These are phyloP conservation scores for Euphorbia schlechtendalii DNA, from an alignment of 441 rosid genomes.

Conservation along the genomic window DNA sequence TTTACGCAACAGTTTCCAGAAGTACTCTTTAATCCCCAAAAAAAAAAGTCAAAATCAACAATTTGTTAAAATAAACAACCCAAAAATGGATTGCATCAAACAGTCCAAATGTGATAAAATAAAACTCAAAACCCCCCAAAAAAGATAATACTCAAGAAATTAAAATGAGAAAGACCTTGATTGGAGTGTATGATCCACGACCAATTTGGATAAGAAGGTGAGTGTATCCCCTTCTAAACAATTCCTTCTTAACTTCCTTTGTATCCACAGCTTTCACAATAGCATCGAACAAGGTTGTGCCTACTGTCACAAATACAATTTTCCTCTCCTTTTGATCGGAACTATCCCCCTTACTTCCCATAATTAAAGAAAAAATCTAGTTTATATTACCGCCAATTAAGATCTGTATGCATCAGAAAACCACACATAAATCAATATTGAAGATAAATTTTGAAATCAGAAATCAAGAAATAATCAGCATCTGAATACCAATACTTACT, in stretches of 20 bases:
- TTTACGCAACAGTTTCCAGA: neutral
- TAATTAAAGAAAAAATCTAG: conserved; percentile 3
- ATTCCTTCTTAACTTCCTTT: conserved; percentile 42
- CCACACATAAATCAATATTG: neutral
- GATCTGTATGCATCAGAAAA: neutral
- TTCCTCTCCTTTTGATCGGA: conserved; percentile 27
- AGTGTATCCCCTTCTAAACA: conserved; percentile 57
- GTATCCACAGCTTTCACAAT: conserved; percentile 58
- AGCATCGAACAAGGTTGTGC: conserved; percentile 79
- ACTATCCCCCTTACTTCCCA: conserved; percentile 29
- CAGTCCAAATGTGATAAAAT: conserved; percentile 1
- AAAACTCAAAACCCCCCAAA: neutral
- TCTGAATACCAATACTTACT: neutral
- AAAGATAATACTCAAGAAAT: neutral
- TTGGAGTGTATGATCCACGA: conserved; percentile 58
- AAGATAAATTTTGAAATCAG: neutral
- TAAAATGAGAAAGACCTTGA: conserved; percentile 33
- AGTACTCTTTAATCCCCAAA: neutral
- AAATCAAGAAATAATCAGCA: neutral
- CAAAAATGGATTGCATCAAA: neutral
- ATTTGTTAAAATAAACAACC: neutral
- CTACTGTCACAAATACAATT: conserved; percentile 76
- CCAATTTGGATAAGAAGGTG: conserved; percentile 83
- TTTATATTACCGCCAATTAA: neutral
- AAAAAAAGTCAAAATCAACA: neutral